phyloP scores from a whole-genome alignment of 75 land plant species.

The Adiantum capillusveneris region DNA sequence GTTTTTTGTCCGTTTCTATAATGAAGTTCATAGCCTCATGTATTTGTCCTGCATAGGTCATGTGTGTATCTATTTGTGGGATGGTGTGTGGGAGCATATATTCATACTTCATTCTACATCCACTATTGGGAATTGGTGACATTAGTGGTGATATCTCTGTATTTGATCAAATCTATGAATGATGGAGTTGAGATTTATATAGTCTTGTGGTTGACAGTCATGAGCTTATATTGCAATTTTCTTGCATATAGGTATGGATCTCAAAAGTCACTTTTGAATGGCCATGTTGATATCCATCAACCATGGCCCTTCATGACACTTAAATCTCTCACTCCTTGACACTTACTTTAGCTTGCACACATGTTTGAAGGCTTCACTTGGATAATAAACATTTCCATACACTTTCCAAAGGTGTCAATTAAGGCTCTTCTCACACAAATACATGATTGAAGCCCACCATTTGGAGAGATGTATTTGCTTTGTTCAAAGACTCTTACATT shows the following conservation, averaged over 20 bases:
- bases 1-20: conserved; percentile 1
- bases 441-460: conserved; percentile 12
- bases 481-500: conserved; percentile 41
- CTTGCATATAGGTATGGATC: conserved; percentile 5
- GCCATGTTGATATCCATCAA: conserved; percentile 20
- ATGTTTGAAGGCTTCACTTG: conserved; percentile 11
- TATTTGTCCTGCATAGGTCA: conserved; percentile 16
- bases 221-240: too few species aligned
- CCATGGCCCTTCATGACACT: conserved; percentile 24
- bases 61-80: too few species aligned
- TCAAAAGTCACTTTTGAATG: conserved; percentile 6
- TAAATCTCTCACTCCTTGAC: too few species aligned
- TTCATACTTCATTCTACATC: too few species aligned
- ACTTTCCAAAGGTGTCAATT: conserved; percentile 23
- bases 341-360: conserved; percentile 12
- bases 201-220: too few species aligned
- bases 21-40: conserved; percentile 17
- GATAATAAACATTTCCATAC: conserved; percentile 11
- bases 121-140: too few species aligned
- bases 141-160: too few species aligned
- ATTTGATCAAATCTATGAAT: conserved; percentile 9
- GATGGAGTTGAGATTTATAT: too few species aligned
- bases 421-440: conserved; percentile 5
- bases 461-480: conserved; percentile 40
- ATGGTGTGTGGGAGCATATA: too few species aligned